These are phyloP conservation scores for Trypanosoma melophagium DNA, from an alignment of 208 protist species.

Conservation along the genomic window DNA sequence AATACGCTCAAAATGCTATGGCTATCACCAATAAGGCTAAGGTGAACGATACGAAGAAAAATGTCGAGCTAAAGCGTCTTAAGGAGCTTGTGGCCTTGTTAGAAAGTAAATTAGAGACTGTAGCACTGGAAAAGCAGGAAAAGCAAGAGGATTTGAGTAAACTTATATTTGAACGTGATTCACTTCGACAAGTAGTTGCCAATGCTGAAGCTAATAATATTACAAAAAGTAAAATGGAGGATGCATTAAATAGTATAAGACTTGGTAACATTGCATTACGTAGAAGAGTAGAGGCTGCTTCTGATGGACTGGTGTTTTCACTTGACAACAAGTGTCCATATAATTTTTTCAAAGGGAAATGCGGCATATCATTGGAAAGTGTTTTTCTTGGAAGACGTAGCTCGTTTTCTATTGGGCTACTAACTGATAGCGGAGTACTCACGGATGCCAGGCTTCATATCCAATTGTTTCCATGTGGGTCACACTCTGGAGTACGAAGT, in stretches of 20 bases:
- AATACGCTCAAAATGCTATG: slow-evolving; percentile 82
- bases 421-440: slow-evolving; percentile 38
- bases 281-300: slow-evolving; percentile 52
- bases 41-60: slow-evolving; percentile 61
- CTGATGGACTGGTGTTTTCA: slow-evolving; percentile 30
- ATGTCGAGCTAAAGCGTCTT: slow-evolving; percentile 72
- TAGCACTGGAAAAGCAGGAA: slow-evolving; percentile 30
- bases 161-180: slow-evolving; percentile 49
- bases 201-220: slow-evolving; percentile 17
- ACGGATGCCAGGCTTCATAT: slow-evolving; percentile 53
- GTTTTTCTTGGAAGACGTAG: slow-evolving; percentile 45
- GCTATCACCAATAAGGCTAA: slow-evolving; percentile 75
- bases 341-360: slow-evolving; percentile 68
- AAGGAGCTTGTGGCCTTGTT: slow-evolving; percentile 46
- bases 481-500: slow-evolving; percentile 8
- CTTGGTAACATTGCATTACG: slow-evolving; percentile 58
- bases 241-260: slow-evolving; percentile 41
- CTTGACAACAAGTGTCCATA: slow-evolving; percentile 56
- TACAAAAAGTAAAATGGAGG: slow-evolving; percentile 32
- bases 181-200: slow-evolving; percentile 39
- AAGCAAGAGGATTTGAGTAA: slow-evolving; percentile 38
- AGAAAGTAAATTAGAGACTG: slow-evolving; percentile 46
- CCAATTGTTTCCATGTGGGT: slow-evolving; percentile 53
- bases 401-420: slow-evolving; percentile 40
- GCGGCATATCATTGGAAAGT: slow-evolving; percentile 44